Evolutionary conservation across 2,329 filamentous ascomycete species (phyloP), one percentile per base, ranked within the genome.

Genomic region (Apiospora sp.): DNA sequence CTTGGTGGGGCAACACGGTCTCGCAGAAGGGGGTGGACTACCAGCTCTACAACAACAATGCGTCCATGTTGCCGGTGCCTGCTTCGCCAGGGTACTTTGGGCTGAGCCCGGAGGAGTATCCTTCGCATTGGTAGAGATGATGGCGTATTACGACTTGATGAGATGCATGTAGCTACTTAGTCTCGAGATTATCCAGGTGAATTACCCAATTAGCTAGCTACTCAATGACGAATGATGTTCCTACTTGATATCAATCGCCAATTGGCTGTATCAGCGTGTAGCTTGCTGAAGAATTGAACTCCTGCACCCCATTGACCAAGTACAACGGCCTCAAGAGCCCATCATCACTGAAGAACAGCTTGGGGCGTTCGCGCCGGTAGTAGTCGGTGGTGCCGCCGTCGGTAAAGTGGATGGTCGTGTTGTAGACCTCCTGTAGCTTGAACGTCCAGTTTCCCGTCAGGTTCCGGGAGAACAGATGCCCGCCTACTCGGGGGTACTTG

Each of bases 1-100:
- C 41, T 3, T 88, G 86, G 86, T 88, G 86, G 86, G 86, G 86
- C 46, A 88, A 88, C 75, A 79, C 76, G 27, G 80, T 82, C 4
- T 78, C 72, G 19, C 67, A 51, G 13, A 19, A 64, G 27, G 72
- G 72, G 4, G 46, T 73, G 19, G 72, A 73, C 58, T 73, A 70
- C 54, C 70, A 73, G 71, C 71, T 73, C 14, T 73, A 73, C 49
- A 73, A 73, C 58, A 73, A 73, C 27, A 72, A 73, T 69, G 72
- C 72, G 6, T 73, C 72, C 1, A 34, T 73, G 13, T 44, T 70
- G 14, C 68, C 72, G 2, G 44, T 73, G 34, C 72, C 72, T 1
- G 71, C 34, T 4, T 34, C 54, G 27, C 27, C 27, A 0, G 72
- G 72, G 0, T 73, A 70, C 58, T 73, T 73, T 67, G 72, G 72